A percentile compares a stretch with the other conserved stretches of the same genome.
Conservation (phyloP, 345 rosid species). For the Murraya paniculata region DNA sequence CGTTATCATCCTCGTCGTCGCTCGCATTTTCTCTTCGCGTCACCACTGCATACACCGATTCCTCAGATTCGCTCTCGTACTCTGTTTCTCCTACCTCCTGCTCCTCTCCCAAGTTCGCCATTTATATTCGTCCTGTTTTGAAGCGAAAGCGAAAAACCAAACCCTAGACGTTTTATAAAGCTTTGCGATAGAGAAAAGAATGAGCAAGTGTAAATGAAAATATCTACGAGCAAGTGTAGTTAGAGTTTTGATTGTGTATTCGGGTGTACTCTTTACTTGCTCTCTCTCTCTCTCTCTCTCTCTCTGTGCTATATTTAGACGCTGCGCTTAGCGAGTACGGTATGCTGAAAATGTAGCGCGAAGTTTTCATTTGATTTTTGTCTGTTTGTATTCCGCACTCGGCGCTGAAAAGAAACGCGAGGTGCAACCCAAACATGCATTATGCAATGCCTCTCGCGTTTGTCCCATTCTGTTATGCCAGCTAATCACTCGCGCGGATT, state of each 20-base stretch:
- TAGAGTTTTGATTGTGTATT: slow-evolving; percentile 2
- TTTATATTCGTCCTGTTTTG: background rate
- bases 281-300: background rate
- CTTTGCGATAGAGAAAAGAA: too few species aligned
- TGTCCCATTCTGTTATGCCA: background rate
- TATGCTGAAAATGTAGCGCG: slow-evolving; percentile 7
- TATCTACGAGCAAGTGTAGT: background rate
- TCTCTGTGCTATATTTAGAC: background rate
- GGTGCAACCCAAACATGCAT: background rate
- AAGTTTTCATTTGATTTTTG: background rate
- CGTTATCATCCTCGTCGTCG: background rate
- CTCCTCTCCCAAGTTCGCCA: background rate
- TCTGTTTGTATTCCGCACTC: background rate
- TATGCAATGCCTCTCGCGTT: background rate
- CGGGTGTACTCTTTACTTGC: background rate
- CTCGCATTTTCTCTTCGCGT: slow-evolving; percentile 18
- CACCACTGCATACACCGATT: background rate
- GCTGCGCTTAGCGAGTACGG: background rate
- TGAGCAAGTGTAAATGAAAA: background rate
- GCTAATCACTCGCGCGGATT: background rate
- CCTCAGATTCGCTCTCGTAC: slow-evolving; percentile 7
- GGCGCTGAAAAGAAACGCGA: background rate
- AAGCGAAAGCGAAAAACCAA: background rate
- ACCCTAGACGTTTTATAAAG: background rate
- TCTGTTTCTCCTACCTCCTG: background rate